These are phyloP conservation scores for Yamadazyma atmosphaerica DNA, from an alignment of 1,139 yeast species.

Conservation along the genomic window DNA sequence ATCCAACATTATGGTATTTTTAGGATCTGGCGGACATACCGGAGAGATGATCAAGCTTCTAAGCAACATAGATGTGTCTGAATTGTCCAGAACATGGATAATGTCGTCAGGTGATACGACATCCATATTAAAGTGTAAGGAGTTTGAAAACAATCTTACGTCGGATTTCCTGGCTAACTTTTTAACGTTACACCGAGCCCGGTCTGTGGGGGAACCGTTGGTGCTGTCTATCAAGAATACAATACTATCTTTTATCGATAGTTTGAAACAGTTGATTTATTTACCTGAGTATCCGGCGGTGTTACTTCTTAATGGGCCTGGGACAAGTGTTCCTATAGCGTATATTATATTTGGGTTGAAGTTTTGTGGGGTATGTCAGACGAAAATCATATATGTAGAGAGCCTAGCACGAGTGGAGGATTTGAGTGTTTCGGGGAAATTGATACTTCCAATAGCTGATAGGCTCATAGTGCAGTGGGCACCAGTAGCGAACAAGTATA, in stretches of 20 bases:
- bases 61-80: conserved; percentile 28
- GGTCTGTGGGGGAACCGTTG: conserved; percentile 70
- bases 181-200: conserved; percentile 63
- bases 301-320: conserved; percentile 88
- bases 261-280: conserved; percentile 21
- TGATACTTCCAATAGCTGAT: conserved; percentile 69
- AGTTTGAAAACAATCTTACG: conserved; percentile 32
- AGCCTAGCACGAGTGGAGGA: conserved; percentile 81
- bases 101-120: conserved; percentile 58
- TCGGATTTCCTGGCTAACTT: conserved; percentile 23
- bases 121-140: conserved; percentile 52
- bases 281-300: conserved; percentile 44
- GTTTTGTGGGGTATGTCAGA: conserved; percentile 49
- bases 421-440: conserved; percentile 74
- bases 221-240: conserved; percentile 56
- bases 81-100: conserved; percentile 43
- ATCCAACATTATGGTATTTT: conserved; percentile 48
- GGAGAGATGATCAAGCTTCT: conserved; percentile 87
- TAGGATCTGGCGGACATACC: conserved; percentile 93
- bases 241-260: conserved; percentile 34
- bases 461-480: conserved; percentile 91
- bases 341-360: conserved; percentile 58
- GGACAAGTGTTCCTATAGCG: conserved; percentile 81
- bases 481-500: conserved; percentile 51
- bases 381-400: conserved; percentile 78